Base-by-base conservation (phyloP, 148 eudicot genomes). In the Rhododendron ovatum region DNA sequence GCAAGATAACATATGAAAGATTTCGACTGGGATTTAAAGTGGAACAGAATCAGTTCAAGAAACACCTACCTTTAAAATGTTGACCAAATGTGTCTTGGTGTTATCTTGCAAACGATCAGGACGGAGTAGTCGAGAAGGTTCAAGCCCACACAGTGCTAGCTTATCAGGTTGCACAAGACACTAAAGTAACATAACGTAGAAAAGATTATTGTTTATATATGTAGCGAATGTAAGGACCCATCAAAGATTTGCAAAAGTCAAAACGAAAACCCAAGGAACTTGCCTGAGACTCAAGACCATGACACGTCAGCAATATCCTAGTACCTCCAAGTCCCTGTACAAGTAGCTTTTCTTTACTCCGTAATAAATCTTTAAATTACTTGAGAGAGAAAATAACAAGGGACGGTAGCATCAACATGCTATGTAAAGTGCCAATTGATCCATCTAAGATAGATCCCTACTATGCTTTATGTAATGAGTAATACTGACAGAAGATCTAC, bases 81-180 rank as follows among this genome's bases (percentile, higher is more conserved):
- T 93, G 82, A 91, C 90, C 81, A 92, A 93, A 87, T 92, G 89
- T 57, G 83, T 11, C 82, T 90, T 88, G 22, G 65, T 83, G 91
- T 88, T 88, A 88, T 93, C 96, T 90, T 93, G 96, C 78, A 93
- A 90, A 37, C 96, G 96, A 88, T 93, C 96, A 59, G 88, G 90
- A 71, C 92, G 91, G 89, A 88, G 85, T 50, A 93, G 90, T 85
- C 89, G 89, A 74, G 91, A 88, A 87, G 96, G 93, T 88, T 93
- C 94, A 88, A 93, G 96, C 77, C 96, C 96, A 89, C 93, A 92
- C 15, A 93, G 86, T 15, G 84, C 92, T 80, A 93, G 89, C 90
- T 93, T 93, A 78, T 90, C 94, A 86, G 96, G 96, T 86, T 90
- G 92, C 90, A 88, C 94, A 87, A 90, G 90, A 84, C 93, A 91